These are phyloP conservation scores for Sporothrix humicola DNA, from an alignment of 2,329 filamentous ascomycete genomes.

Conservation along the genomic window DNA sequence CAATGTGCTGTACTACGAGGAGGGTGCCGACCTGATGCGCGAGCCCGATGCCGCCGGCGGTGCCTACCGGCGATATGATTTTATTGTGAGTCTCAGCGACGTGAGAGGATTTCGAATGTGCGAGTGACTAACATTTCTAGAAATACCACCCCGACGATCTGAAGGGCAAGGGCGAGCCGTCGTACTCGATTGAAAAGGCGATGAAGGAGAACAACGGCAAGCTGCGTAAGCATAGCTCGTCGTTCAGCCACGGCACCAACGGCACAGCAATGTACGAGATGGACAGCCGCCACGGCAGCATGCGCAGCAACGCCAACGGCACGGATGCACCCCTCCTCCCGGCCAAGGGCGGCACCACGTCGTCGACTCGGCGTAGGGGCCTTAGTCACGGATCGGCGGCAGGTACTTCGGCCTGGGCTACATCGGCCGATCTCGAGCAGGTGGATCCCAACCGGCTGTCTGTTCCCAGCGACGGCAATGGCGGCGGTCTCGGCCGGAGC, in stretches of 20 bases:
- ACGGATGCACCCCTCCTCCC: constrained; percentile 36
- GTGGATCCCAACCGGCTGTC: constrained; percentile 37
- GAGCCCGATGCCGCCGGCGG: constrained; percentile 71
- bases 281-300: constrained; percentile 46
- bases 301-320: not conserved
- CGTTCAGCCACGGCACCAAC: constrained; percentile 40
- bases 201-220: constrained; percentile 63
- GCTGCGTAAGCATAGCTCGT: constrained; percentile 42
- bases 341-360: constrained; percentile 39
- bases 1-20: constrained; percentile 75
- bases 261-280: constrained; percentile 50
- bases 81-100: constrained; percentile 61
- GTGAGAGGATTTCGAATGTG: constrained; percentile 59
- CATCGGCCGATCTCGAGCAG: not conserved
- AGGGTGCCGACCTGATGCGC: constrained; percentile 85
- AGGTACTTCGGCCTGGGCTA: not conserved
- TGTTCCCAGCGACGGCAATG: constrained; percentile 39
- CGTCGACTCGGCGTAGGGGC: constrained; percentile 51
- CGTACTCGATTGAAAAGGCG: constrained; percentile 71
- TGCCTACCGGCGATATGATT: constrained; percentile 78
- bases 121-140: constrained; percentile 48
- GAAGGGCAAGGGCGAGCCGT: constrained; percentile 82
- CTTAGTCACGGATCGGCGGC: constrained; percentile 47
- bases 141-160: constrained; percentile 76
- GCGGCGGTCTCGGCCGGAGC: constrained; percentile 46